These are phyloP conservation scores for Lactarius hatsudake DNA, from an alignment of 768 basidiomycete species.

Conservation along the genomic window DNA sequence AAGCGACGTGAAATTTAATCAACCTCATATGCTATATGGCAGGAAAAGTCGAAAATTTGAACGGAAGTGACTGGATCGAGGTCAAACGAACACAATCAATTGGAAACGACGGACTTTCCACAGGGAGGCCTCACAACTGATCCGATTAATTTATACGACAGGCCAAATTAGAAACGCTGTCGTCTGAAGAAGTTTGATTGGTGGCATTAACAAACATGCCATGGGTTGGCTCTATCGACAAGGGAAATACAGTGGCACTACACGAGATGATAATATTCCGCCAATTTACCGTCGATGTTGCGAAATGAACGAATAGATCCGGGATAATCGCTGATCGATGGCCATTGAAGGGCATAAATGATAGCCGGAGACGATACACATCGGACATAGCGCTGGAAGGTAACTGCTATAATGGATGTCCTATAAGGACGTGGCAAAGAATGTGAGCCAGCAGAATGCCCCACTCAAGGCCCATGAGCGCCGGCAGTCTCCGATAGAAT, in stretches of 20 bases:
- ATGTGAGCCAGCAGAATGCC: neutral
- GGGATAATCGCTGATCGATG: conserved; percentile 16
- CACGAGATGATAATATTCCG: conserved; percentile 11
- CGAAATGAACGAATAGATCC: conserved; percentile 4
- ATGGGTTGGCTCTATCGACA: neutral
- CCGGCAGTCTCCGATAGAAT: conserved; percentile 18
- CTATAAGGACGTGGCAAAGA: no score
- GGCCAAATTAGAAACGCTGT: no score
- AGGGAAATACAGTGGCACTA: neutral
- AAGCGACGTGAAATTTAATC: no score
- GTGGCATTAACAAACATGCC: no score
- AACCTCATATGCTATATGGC: no score
- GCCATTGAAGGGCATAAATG: neutral
- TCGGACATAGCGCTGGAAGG: neutral
- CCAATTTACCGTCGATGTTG: conserved; percentile 15
- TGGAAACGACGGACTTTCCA: no score
- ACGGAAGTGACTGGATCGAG: no score
- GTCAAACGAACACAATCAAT: no score
- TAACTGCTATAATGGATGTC: neutral
- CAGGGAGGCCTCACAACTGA: no score
- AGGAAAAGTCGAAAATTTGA: no score
- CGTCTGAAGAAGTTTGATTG: no score
- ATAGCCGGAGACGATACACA: neutral
- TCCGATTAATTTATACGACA: no score
- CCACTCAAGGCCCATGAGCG: neutral